phyloP scores from a whole-genome alignment of 176 grass and related monocot genomes.

The Puya raimondii region DNA sequence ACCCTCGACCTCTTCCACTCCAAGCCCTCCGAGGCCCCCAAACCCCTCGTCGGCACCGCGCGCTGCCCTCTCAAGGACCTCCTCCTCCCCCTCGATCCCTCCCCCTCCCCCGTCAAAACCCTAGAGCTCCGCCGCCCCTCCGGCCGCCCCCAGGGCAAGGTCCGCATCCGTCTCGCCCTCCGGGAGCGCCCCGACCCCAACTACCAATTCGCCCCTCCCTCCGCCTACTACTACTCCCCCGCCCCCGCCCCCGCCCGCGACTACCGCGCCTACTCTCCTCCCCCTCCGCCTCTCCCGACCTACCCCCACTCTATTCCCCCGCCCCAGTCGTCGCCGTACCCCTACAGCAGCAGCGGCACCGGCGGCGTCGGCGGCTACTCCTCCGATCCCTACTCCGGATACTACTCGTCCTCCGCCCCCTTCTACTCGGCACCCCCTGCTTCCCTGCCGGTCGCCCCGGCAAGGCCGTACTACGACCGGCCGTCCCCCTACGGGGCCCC shows the following conservation, averaged over 20 bases:
- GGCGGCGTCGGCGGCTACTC: slow-evolving; percentile 6
- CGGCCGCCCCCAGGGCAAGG: slow-evolving; percentile 78
- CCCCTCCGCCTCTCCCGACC: slow-evolving; percentile 26
- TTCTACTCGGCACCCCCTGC: slow-evolving; percentile 37
- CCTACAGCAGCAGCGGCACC: slow-evolving; percentile 12
- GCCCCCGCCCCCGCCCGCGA: slow-evolving; percentile 18
- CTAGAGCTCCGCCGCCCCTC: slow-evolving; percentile 72
- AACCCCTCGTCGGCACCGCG: slow-evolving; percentile 78
- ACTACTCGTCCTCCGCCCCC: slow-evolving; percentile 19
- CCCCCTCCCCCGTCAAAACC: slow-evolving; percentile 34
- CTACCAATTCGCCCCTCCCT: slow-evolving; percentile 48
- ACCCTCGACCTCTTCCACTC: slow-evolving; percentile 89
- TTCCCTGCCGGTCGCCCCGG: slow-evolving; percentile 18
- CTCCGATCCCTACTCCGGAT: slow-evolving; percentile 32
- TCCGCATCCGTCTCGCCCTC: slow-evolving; percentile 58
- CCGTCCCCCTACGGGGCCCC: slow-evolving; percentile 28
- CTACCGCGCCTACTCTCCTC: slow-evolving; percentile 50
- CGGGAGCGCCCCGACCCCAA: slow-evolving; percentile 53
- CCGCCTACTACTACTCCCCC: slow-evolving; percentile 26
- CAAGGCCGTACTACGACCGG: slow-evolving; percentile 31
- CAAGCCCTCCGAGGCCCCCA: slow-evolving; percentile 87
- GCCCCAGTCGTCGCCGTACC: slow-evolving; percentile 3
- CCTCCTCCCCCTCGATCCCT: slow-evolving; percentile 31
- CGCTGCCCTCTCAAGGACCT: slow-evolving; percentile 58
- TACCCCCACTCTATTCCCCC: background rate